These are phyloP conservation scores for Malassezia psittaci DNA, from an alignment of 1,284 basidiomycete genomes.

Conservation along the genomic window DNA sequence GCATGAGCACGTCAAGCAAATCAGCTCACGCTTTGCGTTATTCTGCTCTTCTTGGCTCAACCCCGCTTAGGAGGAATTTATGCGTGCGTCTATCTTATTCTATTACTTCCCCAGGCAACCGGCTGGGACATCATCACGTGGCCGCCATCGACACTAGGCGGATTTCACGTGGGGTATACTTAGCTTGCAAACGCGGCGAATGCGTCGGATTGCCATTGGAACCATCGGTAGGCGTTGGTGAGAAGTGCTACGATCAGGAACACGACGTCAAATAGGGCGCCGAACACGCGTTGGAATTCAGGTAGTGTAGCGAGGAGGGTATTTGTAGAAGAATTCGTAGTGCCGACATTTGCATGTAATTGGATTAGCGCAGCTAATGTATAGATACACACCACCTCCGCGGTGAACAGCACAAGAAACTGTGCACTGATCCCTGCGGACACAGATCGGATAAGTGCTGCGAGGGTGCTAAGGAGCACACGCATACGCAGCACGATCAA, in stretches of 20 bases:
- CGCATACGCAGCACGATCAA: conserved; percentile 49
- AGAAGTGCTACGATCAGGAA: conserved; percentile 46
- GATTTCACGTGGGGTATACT: neutral
- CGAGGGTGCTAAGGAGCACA: conserved; percentile 47
- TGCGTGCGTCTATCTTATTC: no score
- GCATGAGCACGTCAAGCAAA: conserved; percentile 6
- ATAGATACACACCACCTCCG: conserved; percentile 50
- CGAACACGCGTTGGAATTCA: conserved; percentile 49
- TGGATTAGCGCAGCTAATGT: conserved; percentile 50
- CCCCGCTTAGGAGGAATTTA: no score
- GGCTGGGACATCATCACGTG: neutral
- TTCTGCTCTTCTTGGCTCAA: no score
- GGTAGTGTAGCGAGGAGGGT: conserved; percentile 48
- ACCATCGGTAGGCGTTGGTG: conserved; percentile 19
- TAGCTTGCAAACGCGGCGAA: neutral
- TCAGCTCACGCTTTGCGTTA: no score
- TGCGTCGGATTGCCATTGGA: conserved; percentile 8
- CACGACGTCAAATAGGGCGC: conserved; percentile 48
- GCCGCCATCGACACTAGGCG: neutral
- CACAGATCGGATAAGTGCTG: conserved; percentile 45
- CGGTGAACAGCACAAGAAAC: conserved; percentile 49
- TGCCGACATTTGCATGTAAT: conserved; percentile 29
- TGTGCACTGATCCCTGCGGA: conserved; percentile 48
- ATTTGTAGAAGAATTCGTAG: neutral
- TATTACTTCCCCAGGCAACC: no score